phyloP scores from a whole-genome alignment of 345 rosid genomes.

The Pelargonium nanum region DNA sequence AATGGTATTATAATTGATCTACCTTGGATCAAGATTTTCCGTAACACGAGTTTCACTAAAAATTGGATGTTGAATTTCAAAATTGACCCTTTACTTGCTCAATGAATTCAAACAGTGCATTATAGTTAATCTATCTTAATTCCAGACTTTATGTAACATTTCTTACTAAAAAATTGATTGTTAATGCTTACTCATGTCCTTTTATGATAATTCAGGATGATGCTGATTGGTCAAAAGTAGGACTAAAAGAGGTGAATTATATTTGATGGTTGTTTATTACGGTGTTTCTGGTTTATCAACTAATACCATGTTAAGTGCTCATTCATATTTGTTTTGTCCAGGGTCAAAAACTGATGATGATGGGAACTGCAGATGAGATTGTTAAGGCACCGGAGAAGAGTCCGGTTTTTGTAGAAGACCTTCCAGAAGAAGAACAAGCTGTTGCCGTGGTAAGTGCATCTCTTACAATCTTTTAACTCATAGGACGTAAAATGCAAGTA shows the following conservation, averaged over 20 bases:
- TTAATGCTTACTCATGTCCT: not conserved
- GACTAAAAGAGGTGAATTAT: conserved; percentile 57
- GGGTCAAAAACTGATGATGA: conserved; percentile 99
- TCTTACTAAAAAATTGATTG: too few species aligned
- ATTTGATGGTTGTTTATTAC: not conserved
- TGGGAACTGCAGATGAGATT: conserved; percentile 97
- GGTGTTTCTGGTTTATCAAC: not conserved
- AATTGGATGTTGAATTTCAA: too few species aligned
- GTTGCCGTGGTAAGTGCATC: conserved; percentile 40
- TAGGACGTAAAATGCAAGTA: not conserved
- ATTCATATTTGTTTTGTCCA: conserved; percentile 13
- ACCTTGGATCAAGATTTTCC: too few species aligned
- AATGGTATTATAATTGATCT: too few species aligned
- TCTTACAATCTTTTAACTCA: not conserved
- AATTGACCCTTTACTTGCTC: too few species aligned
- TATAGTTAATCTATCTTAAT: too few species aligned
- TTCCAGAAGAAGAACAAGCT: conserved; percentile 91
- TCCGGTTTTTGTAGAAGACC: conserved; percentile 86
- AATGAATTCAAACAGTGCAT: too few species aligned
- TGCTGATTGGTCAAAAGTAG: conserved; percentile 77
- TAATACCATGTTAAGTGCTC: not conserved
- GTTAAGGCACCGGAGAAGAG: conserved; percentile 94
- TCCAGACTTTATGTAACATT: too few species aligned
- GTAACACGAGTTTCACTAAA: too few species aligned
- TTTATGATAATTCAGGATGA: conserved; percentile 50